A percentile compares a stretch with the other conserved stretches of the same genome.
Evolutionary conservation across 129 eudicot genomes (phyloP).

Genomic region (Sambucus nigra): DNA sequence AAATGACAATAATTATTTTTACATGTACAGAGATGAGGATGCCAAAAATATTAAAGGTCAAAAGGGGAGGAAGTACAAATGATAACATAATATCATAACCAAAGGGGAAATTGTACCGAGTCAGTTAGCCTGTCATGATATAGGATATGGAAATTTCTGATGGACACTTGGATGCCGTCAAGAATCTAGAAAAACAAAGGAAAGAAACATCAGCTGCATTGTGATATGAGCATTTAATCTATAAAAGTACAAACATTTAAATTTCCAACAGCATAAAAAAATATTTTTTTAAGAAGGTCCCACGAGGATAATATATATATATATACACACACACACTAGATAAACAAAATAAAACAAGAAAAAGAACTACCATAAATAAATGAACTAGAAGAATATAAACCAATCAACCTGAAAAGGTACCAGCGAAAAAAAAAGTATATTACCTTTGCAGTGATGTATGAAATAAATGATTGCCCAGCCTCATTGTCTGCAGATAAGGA

Average conservation of each 20-base stretch:
- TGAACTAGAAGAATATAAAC: not conserved
- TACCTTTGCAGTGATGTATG: slow-evolving; percentile 92
- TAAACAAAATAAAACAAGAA: not conserved
- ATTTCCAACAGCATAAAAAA: not conserved
- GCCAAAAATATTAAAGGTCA: not conserved
- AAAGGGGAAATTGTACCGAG: slow-evolving; percentile 35
- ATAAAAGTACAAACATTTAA: not conserved
- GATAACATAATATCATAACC: not conserved
- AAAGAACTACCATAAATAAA: not conserved
- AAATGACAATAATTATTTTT: too few species aligned
- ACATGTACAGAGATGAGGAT: not conserved
- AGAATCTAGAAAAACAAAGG: slow-evolving; percentile 49
- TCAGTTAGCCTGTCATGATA: slow-evolving; percentile 42
- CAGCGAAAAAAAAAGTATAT: not conserved
- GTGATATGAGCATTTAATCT: slow-evolving; percentile 7
- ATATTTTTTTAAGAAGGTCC: too few species aligned
- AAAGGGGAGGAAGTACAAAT: slow-evolving; percentile 1
- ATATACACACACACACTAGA: too few species aligned
- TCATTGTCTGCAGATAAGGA: slow-evolving; percentile 57
- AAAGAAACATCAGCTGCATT: slow-evolving; percentile 5
- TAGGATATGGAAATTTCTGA: slow-evolving; percentile 72
- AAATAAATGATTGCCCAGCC: slow-evolving; percentile 76
- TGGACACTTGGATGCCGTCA: slow-evolving; percentile 88
- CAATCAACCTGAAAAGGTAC: not conserved
- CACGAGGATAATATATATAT: too few species aligned